Evolutionary conservation across 306 rosid genomes (phyloP), one percentile per base, ranked within the genome.

Genomic region (Carpinus fangiana): DNA sequence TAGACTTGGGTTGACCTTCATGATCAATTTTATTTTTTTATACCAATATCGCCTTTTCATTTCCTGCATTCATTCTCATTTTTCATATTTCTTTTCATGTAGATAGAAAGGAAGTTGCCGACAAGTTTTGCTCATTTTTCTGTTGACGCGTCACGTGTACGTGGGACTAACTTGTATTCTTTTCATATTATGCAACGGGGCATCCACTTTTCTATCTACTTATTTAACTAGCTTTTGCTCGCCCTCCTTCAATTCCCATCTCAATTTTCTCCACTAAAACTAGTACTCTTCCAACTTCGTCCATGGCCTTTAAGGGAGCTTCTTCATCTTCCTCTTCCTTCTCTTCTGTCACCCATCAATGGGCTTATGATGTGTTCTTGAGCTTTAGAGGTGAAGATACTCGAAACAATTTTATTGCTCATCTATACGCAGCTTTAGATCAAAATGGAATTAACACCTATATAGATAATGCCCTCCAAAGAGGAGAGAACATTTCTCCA

Each of bases 141-240:
- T 31, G 1, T 31, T 31, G 34, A 31, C 34, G 34, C 34, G 34
- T 31, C 34, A 31, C 34, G 34, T 1, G 34, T 31, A 31, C 34
- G 34, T 31, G 34, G 34, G 34, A 31, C 34, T 2, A 31, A 31
- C 34, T 31, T 31, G 2, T 2, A 31, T 31, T 31, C 34, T 2
- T 31, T 31, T 31, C 34, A 31, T 31, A 31, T 31, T 31, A 31
- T 31, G 34, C 34, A 31, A 31, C 34, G 34, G 2, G 34, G 34
- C 34, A 31, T 31, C 34, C 34, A 31, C 34, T 31, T 31, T 31
- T 31, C 34, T 31, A 31, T 31, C 1, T 23, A 23, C 26, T 23
- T 23, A 23, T 0, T 31, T 31, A 1, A 31, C 34, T 93, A 96
- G 85, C 45, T 93, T 91, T 81, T 91, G 97, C 85, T 82, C 23